Base-by-base conservation (phyloP, 148 eudicot genomes). In the Simmondsia chinensis region DNA sequence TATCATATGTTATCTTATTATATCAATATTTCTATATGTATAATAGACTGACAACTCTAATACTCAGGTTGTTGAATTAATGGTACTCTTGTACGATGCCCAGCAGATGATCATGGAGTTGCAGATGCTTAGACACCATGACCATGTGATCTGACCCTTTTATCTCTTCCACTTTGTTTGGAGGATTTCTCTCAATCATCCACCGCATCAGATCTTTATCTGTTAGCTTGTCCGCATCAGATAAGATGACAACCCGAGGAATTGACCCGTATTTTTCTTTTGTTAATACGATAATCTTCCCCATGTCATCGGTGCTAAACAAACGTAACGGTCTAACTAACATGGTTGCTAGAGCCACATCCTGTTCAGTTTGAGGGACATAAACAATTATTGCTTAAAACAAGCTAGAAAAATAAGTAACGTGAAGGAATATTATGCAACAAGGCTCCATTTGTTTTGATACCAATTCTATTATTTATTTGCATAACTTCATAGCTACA, bases 101-200 rank as follows among this genome's bases (percentile, higher is more conserved):
- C 12, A 9, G 40, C 15, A 54, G 53, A 54, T 39, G 26, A 62
- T 12, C 29, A 16, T 7, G 40, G 23, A 62, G 54, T 44, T 54
- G 29, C 9, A 24, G 14, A 9, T 43, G 59, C 33, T 52, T 39
- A 12, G 65, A 52, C 2, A 31, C 33, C 65, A 31, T 52, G 4
- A 44, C 53, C 52, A 50, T 59, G n/a, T 59, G 59, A 52, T 52
- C 41, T 0, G 59, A 39, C 9, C 44, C 25, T 39, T 1, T 26
- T 14, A 62, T 54, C 27, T 33, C 17, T 62, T 33, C 53, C 18
- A 61, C 54, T 22, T 27, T 30, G 11, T 33, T 22, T 0, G 64
- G 56, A 7, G 37, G 35, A 33, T 49, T 59, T 33, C 33, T 49
- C 13, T 59, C 28, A 1, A 33, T 32, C 48, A 59, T 33, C 36